Percentiles rank a stretch among this genome's conserved stretches.
Conservation (phyloP, 768 basidiomycete species). For the Hortiboletus campestris region DNA sequence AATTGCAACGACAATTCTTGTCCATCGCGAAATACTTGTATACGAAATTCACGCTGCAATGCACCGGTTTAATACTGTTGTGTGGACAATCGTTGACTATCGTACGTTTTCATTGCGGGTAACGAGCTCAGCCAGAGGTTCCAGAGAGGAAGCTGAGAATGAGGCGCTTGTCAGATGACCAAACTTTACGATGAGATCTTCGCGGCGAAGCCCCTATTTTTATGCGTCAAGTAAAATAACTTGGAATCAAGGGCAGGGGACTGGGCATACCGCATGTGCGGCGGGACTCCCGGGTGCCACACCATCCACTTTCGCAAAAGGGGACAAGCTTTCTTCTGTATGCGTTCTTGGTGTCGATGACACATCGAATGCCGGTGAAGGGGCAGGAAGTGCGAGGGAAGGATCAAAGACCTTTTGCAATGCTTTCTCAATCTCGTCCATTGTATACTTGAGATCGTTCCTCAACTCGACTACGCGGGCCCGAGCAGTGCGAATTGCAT, state of each 20-base stretch:
- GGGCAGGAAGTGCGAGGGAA: constrained; percentile 6
- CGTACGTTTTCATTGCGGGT: constrained; percentile 75
- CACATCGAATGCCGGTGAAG: constrained; percentile 6
- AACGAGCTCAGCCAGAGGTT: constrained; percentile 73
- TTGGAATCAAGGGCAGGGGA: not conserved
- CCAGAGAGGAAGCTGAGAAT: constrained; percentile 55
- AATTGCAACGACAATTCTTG: constrained; percentile 51
- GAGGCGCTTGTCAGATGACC: constrained; percentile 56
- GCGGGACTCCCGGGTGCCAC: constrained; percentile 85
- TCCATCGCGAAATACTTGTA: constrained; percentile 56
- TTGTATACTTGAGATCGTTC: constrained; percentile 71
- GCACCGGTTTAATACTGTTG: not conserved
- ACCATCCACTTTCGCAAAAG: constrained; percentile 81
- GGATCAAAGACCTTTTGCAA: constrained; percentile 70
- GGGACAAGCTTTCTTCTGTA: constrained; percentile 24
- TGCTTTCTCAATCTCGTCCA: constrained; percentile 63
- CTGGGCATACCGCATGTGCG: constrained; percentile 63
- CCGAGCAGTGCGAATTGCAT: constrained; percentile 71
- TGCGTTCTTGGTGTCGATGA: constrained; percentile 22
- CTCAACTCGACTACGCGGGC: constrained; percentile 75
- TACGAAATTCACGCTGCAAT: constrained; percentile 52
- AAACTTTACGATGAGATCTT: constrained; percentile 75
- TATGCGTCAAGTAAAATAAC: not conserved
- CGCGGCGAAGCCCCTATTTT: constrained; percentile 59
- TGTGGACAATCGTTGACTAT: not conserved